Percentiles rank a stretch among this genome's conserved stretches.
phyloP scores from a whole-genome alignment of 2,329 filamentous ascomycete genomes.

The Rhinocladiella similis region DNA sequence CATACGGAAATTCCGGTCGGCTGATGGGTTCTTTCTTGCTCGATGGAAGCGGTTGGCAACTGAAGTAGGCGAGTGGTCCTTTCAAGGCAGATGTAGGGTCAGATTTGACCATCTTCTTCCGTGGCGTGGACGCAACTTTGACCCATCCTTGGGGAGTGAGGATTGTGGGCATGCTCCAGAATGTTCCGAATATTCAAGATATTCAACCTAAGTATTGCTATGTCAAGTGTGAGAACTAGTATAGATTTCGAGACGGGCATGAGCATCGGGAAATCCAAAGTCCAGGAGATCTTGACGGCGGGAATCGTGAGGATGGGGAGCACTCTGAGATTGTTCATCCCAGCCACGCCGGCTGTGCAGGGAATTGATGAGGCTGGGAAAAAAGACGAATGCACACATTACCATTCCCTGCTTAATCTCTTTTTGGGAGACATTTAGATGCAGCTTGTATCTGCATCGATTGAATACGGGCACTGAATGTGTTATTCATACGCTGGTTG shows the following conservation, averaged over 20 bases:
- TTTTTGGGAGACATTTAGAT: not conserved
- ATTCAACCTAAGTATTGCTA: not conserved
- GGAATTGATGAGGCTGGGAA: slow-evolving; percentile 1
- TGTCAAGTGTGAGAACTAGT: not conserved
- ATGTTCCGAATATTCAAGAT: not conserved
- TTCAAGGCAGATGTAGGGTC: slow-evolving; percentile 14
- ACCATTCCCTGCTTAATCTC: too few relatives aligned
- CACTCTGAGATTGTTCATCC: not conserved
- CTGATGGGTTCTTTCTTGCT: not conserved
- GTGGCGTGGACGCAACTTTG: slow-evolving; percentile 19
- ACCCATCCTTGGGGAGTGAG: slow-evolving; percentile 27
- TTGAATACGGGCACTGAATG: not conserved
- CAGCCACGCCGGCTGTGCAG: slow-evolving; percentile 2
- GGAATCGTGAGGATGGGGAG: not conserved
- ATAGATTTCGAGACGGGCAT: not conserved
- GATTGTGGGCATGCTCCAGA: slow-evolving; percentile 17
- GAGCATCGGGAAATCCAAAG: too few relatives aligned
- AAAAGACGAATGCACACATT: not conserved
- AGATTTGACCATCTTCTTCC: slow-evolving; percentile 4
- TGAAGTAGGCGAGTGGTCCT: slow-evolving; percentile 21
- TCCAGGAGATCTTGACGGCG: too few relatives aligned
- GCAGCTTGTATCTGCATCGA: not conserved
- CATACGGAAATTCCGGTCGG: slow-evolving; percentile 16
- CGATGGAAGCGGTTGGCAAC: slow-evolving; percentile 17
- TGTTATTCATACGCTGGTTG: not conserved